Percentiles rank a stretch among this genome's conserved stretches.
Evolutionary conservation across 371 early-diverging fungal species (phyloP).

Genomic region (Mucor irregularis): DNA sequence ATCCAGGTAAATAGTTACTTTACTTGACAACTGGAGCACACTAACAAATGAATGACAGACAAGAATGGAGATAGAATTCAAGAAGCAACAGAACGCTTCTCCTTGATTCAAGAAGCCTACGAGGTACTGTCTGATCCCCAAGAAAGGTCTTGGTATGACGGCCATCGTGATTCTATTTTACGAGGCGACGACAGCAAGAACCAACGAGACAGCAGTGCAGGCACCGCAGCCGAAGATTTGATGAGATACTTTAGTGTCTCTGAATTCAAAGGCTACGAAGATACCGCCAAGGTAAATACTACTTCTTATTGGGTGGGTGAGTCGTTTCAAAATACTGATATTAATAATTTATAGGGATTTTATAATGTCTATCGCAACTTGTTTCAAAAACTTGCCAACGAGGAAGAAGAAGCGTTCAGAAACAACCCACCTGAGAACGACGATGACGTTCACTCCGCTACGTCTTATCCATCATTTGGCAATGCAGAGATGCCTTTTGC

Average conservation of each 20-base stretch:
- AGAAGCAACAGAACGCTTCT: slow-evolving; percentile 86
- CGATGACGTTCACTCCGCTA: slow-evolving; percentile 24
- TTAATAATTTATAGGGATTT: slow-evolving; percentile 59
- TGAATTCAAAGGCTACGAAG: slow-evolving; percentile 67
- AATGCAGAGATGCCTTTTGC: slow-evolving; percentile 52
- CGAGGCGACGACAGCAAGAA: slow-evolving; percentile 61
- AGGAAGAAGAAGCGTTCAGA: slow-evolving; percentile 72
- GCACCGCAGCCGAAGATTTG: slow-evolving; percentile 61
- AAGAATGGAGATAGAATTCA: slow-evolving; percentile 84
- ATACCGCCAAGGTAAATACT: slow-evolving; percentile 49
- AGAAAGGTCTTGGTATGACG: slow-evolving; percentile 92
- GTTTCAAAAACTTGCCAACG: slow-evolving; percentile 75
- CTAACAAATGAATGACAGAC: slow-evolving; percentile 49
- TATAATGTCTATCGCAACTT: slow-evolving; percentile 78
- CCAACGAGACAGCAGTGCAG: slow-evolving; percentile 43
- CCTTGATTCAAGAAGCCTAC: slow-evolving; percentile 88
- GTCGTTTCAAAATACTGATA: neutral
- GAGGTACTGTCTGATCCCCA: slow-evolving; percentile 86
- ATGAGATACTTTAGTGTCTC: slow-evolving; percentile 72
- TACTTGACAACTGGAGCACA: neutral
- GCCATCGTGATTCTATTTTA: slow-evolving; percentile 80
- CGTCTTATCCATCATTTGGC: slow-evolving; percentile 62
- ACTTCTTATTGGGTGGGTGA: neutral
- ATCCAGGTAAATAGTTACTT: slow-evolving; percentile 68
- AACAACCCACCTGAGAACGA: slow-evolving; percentile 44